Evolutionary conservation across 257 asterid species (phyloP).

Genomic region (Lantana camara): DNA sequence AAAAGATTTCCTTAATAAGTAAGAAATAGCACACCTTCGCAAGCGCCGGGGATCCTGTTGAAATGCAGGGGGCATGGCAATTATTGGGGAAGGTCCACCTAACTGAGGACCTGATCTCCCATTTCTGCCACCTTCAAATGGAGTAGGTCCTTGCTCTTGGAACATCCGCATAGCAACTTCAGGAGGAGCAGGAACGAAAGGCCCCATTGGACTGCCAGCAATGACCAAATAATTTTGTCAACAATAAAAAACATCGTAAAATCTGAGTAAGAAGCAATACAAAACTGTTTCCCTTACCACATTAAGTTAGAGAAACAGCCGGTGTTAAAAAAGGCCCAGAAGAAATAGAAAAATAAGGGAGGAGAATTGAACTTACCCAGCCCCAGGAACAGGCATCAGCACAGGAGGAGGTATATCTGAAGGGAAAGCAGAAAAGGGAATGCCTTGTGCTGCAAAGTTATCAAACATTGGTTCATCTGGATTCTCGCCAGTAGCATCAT

Average conservation of each 20-base stretch:
- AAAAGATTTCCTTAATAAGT: conserved; percentile 17
- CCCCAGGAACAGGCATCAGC: conserved; percentile 99
- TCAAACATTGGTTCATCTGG: conserved; percentile 84
- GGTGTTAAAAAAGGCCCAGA: too few relatives aligned
- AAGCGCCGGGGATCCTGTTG: conserved; percentile 96
- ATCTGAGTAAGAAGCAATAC: too few relatives aligned
- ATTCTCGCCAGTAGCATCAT: conserved; percentile 61
- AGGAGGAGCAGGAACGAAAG: conserved; percentile 99
- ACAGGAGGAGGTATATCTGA: conserved; percentile 90
- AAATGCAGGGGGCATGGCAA: conserved; percentile 70
- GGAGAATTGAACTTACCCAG: conserved; percentile 63
- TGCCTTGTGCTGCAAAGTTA: conserved; percentile 77
- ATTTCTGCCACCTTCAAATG: conserved; percentile 85
- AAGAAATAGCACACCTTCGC: conserved; percentile 65
- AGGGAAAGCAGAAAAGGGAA: conserved; percentile 69
- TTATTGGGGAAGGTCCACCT: conserved; percentile 72
- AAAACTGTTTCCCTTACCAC: too few relatives aligned
- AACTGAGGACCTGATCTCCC: too few relatives aligned
- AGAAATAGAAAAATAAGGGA: too few relatives aligned
- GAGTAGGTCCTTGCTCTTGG: conserved; percentile 89
- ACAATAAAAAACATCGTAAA: background rate
- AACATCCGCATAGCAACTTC: conserved; percentile 98
- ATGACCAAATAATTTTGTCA: conserved; percentile 24
- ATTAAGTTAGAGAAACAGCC: too few relatives aligned
- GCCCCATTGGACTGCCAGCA: conserved; percentile 86